Percentiles rank a stretch among this genome's conserved stretches.
These are phyloP conservation scores for Leccinum laetum DNA, from an alignment of 1,284 basidiomycete genomes.

Conservation along the genomic window DNA sequence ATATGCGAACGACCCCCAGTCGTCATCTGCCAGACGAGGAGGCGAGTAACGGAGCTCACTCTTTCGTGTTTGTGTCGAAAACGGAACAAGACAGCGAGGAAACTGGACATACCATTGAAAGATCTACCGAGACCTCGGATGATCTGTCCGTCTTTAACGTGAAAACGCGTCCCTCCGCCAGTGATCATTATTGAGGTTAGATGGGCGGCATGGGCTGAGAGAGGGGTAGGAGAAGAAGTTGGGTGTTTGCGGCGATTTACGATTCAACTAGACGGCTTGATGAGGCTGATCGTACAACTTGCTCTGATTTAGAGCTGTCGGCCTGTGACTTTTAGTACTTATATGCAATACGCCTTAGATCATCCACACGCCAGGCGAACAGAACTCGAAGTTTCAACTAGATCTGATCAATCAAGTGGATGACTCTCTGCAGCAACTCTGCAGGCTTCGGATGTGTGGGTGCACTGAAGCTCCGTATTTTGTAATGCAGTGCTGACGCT, in stretches of 20 bases:
- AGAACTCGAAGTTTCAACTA: background rate
- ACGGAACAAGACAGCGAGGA: background rate
- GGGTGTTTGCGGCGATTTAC: background rate
- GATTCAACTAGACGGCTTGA: background rate
- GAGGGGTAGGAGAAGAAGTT: background rate
- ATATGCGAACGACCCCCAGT: background rate
- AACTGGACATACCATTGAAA: background rate
- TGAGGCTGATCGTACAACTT: background rate
- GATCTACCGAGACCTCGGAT: background rate
- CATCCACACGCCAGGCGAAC: background rate
- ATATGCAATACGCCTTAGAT: background rate
- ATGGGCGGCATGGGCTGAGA: background rate
- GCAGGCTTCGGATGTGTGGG: too few species aligned
- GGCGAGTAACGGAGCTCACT: background rate
- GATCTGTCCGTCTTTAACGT: background rate
- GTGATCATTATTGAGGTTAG: background rate
- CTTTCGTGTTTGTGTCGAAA: background rate
- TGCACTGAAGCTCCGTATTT: too few species aligned
- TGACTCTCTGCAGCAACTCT: too few species aligned
- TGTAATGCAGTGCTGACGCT: too few species aligned
- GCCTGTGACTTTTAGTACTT: background rate
- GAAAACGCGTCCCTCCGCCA: background rate
- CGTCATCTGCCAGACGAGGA: background rate
- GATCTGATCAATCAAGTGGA: background rate
- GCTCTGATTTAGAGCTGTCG: background rate